Conservation (phyloP, 305 asterid species). For the Rubia balearica region DNA sequence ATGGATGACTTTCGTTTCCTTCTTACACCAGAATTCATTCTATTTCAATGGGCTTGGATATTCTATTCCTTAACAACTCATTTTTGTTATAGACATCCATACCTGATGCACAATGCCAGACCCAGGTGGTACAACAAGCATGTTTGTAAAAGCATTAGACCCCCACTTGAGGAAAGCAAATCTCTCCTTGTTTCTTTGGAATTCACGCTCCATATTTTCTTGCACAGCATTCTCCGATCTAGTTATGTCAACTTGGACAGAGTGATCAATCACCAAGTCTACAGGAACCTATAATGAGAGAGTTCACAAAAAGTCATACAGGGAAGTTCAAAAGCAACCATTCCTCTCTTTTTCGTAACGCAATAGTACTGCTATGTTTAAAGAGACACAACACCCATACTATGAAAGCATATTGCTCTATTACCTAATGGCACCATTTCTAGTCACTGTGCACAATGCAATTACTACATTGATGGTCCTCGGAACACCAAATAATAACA, state of each 20-base stretch:
- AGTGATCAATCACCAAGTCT: constrained; percentile 90
- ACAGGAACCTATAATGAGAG: constrained; percentile 76
- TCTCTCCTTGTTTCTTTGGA: constrained; percentile 87
- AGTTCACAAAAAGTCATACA: constrained; percentile 5
- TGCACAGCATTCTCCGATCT: constrained; percentile 87
- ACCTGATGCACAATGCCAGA: constrained; percentile 98
- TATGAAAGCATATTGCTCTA: background rate
- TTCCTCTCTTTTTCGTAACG: background rate
- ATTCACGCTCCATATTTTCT: constrained; percentile 82
- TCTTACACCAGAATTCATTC: background rate
- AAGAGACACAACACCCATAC: background rate
- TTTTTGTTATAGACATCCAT: constrained; percentile 17
- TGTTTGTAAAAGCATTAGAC: constrained; percentile 77
- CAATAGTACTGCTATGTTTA: background rate
- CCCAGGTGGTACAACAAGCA: constrained; percentile 99
- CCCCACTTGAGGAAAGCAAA: constrained; percentile 98
- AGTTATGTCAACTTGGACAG: constrained; percentile 91
- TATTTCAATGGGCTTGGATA: background rate
- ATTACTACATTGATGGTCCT: background rate
- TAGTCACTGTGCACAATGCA: background rate
- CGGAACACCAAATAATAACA: background rate
- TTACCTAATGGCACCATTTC: too few species aligned
- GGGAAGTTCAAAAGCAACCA: background rate
- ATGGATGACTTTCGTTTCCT: background rate
- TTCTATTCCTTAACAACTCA: background rate